Evolutionary conservation across 148 eudicot species (phyloP), one percentile per base, ranked within the genome.

Genomic region (Camellia sinensis): DNA sequence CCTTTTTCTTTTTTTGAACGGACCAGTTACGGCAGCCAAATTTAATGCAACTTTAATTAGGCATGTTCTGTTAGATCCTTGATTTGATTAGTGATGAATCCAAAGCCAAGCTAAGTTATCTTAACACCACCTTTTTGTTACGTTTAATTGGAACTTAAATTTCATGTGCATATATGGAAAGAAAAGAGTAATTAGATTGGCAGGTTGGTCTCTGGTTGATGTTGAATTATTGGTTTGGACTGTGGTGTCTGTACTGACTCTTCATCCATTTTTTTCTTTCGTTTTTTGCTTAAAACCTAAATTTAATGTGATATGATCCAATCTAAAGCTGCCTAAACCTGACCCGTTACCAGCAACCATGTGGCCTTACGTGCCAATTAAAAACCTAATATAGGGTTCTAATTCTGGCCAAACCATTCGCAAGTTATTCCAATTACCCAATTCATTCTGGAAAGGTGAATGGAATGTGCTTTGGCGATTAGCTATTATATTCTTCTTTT

Each of bases 21-120:
- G 40, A 74, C 53, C 52, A 61, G 68, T 61, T 61, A 60, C 2
- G 67, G 78, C 46, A 12, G 17, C 67, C 67, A 60, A 74, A 52
- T 74, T 74, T 60, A 7, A n/a, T 43, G 53, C 5, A 7, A 22
- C 37, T 7, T 18, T 21, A 10, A 6, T 45, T 5, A 17, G 68
- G 37, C n/a, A 18, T 50, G 78, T 43, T 18, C 64, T 2, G 22
- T 41, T 43, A 21, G 59, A 12, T 72, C 43, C 40, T 40, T 43
- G 61, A 76, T 60, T 46, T 76, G 70, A 62, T 15, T n/a, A 46
- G 44, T 14, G 41, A 50, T 18, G 7, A 61, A 62, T 12, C 59
- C 12, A 14, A 76, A 76, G 13, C 70, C 50, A 21, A 63, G 41
- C 67, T 21, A 18, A 43, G 13, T 45, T 0, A 70, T 7, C 48